These are phyloP conservation scores for Podaxis sp. DNA, from an alignment of 768 basidiomycete genomes.

Conservation along the genomic window DNA sequence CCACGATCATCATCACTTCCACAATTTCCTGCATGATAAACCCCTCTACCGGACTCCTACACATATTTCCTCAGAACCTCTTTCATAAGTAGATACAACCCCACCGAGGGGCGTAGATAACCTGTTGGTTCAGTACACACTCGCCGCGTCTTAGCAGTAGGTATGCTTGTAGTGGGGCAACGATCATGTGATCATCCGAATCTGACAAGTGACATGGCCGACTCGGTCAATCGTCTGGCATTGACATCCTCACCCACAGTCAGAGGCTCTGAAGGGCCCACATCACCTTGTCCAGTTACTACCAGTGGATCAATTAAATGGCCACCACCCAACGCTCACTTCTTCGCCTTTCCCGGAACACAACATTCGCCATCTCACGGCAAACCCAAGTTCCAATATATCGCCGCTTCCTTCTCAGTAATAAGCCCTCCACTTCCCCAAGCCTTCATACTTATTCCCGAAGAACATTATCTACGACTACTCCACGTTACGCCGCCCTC, in stretches of 20 bases:
- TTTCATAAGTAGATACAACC: too few relatives aligned
- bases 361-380: neutral
- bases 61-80: too few relatives aligned
- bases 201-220: neutral
- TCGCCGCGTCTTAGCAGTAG: too few relatives aligned
- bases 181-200: neutral
- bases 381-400: neutral
- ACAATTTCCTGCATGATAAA: too few relatives aligned
- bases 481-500: conserved; percentile 27
- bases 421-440: neutral
- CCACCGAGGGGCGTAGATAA: too few relatives aligned
- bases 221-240: neutral
- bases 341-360: neutral
- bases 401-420: neutral
- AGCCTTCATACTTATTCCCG: neutral
- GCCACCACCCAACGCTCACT: conserved; percentile 2
- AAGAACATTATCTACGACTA: conserved; percentile 19
- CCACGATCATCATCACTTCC: too few relatives aligned
- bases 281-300: neutral
- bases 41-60: too few relatives aligned
- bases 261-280: neutral
- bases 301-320: neutral
- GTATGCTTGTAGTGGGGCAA: neutral
- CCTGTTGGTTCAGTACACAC: too few relatives aligned
- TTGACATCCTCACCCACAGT: neutral